Evolutionary conservation across 441 rosid species (phyloP), one percentile per base, ranked within the genome.

Genomic region (Populus hybrid): DNA sequence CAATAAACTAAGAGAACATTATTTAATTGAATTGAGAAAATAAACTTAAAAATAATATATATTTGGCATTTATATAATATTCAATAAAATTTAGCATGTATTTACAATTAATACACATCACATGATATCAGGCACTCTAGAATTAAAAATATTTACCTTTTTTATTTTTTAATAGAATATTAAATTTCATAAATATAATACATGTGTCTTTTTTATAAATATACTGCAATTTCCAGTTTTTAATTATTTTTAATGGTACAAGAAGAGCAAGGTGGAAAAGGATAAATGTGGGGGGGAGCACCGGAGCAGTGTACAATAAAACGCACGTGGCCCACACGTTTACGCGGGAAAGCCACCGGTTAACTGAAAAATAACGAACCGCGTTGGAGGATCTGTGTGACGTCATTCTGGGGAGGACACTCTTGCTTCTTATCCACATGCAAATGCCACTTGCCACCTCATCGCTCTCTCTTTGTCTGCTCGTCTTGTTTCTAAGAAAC

Each of bases 311-410:
- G 42, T 70, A 63, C 0, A 38, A 38, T 38, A 6, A 75, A 65
- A 26, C 64, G 70, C 82, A 79, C 79, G 80, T 72, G 77, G 32
- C 71, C 80, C 74, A 85, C 86, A 74, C 85, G 81, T 73, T 76
- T 72, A 79, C 79, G 82, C 82, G 84, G 77, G 35, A 21, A 74
- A 73, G 5, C 20, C 20, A 46, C 57, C 57, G 57, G 18, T 46
- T 46, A 46, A 46, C 57, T 46, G 57, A 4, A 12, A 46, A 46
- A 46, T 40, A 46, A 46, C 57, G 18, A 46, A 46, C 2, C 57
- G 20, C 1, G 57, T 14, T 14, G 18, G 14, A 20, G 20, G 16
- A 0, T 12, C 6, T 46, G 57, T 14, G 57, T 46, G 57, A 46
- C 57, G 57, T 46, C 57, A 46, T 14, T 4, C 0, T 5, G 57